Evolutionary conservation across 2,329 filamentous ascomycete species (phyloP), one percentile per base, ranked within the genome.

Genomic region (Colletotrichum plurivorum): DNA sequence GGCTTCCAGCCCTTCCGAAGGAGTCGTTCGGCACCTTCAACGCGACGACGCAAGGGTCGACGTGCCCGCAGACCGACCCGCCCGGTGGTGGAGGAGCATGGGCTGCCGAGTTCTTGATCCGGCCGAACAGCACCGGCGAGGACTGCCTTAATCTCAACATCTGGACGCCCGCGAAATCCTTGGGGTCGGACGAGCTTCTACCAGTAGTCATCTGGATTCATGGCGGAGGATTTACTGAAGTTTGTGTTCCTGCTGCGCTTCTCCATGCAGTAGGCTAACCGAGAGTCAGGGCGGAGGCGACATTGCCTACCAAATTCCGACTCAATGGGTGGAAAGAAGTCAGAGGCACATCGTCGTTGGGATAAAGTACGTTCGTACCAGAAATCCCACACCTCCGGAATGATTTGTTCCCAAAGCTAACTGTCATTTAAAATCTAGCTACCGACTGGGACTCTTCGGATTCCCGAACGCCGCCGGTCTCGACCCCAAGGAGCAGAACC

Each of bases 121-220:
- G 58, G 15, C 43, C 58, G n/a, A 27, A 51, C 57, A 51, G 57
- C 52, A 48, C 63, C 36, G 74, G 75, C 60, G 82, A 84, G 70
- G 82, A 83, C 49, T 84, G 83, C 67, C 76, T 83, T 7, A 84
- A 81, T 51, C 75, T 87, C 53, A 85, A 85, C 63, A 78, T 86
- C 18, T 84, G 79, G 78, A 83, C 82, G 4, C 76, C 79, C 1
- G 78, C 80, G 60, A 74, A 83, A 7, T 81, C 82, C 6, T 68
- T 75, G 1, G 69, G 67, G 8, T 65, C 67, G 31, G 73, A 73
- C 45, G 71, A 65, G 86, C 77, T 82, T 2, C 84, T 82, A 67
- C 81, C 83, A 2, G 83, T 85, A 8, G 80, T 85, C 76, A 74
- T 86, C 12, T 86, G 82, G 75, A 78, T 85, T 25, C 81, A 84